These are phyloP conservation scores for Monilinia laxa DNA, from an alignment of 2,329 filamentous ascomycete species.

Conservation along the genomic window DNA sequence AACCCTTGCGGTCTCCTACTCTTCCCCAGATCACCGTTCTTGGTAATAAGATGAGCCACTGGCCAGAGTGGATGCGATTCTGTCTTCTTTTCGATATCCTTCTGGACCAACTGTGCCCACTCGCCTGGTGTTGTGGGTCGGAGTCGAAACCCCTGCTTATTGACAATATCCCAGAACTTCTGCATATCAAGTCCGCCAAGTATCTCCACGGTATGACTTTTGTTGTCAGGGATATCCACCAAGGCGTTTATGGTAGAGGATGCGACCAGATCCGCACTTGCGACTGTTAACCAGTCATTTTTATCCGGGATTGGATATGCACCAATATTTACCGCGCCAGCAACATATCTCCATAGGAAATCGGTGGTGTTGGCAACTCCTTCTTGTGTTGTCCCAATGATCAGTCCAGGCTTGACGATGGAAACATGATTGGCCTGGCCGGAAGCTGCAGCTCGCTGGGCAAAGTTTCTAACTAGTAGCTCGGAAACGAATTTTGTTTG, in stretches of 20 bases:
- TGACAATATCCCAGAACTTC: conserved; percentile 8
- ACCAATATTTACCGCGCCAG: conserved; percentile 24
- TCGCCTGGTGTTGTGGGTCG: neutral
- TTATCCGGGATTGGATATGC: conserved; percentile 15
- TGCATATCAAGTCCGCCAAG: neutral
- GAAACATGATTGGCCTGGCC: conserved; percentile 15
- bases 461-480: conserved; percentile 51
- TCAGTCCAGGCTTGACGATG: conserved; percentile 31
- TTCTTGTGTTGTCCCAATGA: conserved; percentile 29
- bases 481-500: conserved; percentile 79
- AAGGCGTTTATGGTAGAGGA: conserved; percentile 6
- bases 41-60: conserved; percentile 13
- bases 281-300: conserved; percentile 18
- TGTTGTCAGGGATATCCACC: neutral
- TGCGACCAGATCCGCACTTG: conserved; percentile 10
- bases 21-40: conserved; percentile 13
- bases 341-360: conserved; percentile 34
- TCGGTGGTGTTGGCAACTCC: conserved; percentile 33
- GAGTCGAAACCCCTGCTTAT: neutral
- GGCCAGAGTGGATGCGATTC: conserved; percentile 13
- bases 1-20: neutral
- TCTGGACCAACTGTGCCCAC: neutral
- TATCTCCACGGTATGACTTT: neutral
- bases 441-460: conserved; percentile 1
- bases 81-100: conserved; percentile 6